A percentile compares a stretch with the other conserved stretches of the same genome.
These are phyloP conservation scores for Exophiala xenobiotica DNA, from an alignment of 2,329 filamentous ascomycete species.

Conservation along the genomic window DNA sequence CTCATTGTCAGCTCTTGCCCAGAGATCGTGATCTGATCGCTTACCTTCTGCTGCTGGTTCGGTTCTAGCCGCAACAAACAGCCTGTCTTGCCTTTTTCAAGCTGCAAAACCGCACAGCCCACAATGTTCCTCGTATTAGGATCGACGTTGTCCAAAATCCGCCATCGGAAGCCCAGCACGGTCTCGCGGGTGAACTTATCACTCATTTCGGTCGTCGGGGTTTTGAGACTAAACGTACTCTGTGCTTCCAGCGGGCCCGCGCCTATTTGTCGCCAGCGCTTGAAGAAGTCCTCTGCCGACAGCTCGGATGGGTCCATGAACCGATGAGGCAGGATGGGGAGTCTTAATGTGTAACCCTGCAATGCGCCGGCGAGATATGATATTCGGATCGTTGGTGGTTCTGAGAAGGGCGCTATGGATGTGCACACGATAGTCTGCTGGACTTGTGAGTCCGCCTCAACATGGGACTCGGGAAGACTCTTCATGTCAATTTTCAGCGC, in stretches of 20 bases:
- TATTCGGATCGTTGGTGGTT: slow-evolving; percentile 86
- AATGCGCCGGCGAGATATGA: slow-evolving; percentile 92
- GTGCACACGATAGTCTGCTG: slow-evolving; percentile 97
- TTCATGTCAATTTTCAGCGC: slow-evolving; percentile 83
- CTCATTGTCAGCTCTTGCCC: background rate
- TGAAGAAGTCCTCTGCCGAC: slow-evolving; percentile 92
- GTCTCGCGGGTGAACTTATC: slow-evolving; percentile 69
- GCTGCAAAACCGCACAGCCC: slow-evolving; percentile 76
- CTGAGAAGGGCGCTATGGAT: slow-evolving; percentile 74
- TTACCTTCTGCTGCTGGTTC: slow-evolving; percentile 86
- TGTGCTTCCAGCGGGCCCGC: slow-evolving; percentile 84
- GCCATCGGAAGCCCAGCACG: slow-evolving; percentile 81
- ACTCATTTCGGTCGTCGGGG: slow-evolving; percentile 63
- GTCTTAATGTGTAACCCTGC: slow-evolving; percentile 85
- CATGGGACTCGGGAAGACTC: slow-evolving; percentile 78
- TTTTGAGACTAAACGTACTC: slow-evolving; percentile 65
- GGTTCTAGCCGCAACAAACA: slow-evolving; percentile 92
- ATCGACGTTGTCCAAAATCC: slow-evolving; percentile 79
- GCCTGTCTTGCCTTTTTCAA: slow-evolving; percentile 82
- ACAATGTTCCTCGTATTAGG: slow-evolving; percentile 93
- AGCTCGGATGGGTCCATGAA: slow-evolving; percentile 94
- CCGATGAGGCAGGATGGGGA: slow-evolving; percentile 86
- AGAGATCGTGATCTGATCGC: slow-evolving; percentile 34
- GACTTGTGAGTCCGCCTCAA: slow-evolving; percentile 72
- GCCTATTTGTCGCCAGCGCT: slow-evolving; percentile 98